Conservation (phyloP, 441 rosid species). For the Metrosideros polymorpha region DNA sequence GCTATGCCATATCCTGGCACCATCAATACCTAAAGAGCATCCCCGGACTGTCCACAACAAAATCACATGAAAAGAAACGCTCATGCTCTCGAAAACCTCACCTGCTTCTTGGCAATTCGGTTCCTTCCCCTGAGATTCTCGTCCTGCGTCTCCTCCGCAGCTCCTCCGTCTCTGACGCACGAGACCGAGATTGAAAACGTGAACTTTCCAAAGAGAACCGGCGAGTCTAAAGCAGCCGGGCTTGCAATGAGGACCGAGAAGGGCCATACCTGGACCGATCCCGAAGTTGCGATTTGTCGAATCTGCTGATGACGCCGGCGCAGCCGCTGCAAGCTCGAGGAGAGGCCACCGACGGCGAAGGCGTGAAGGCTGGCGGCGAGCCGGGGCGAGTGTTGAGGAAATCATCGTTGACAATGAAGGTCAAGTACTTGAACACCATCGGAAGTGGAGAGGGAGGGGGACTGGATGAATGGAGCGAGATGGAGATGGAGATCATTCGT, state of each 20-base stretch:
- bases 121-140: not conserved
- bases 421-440: not conserved
- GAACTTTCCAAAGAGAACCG: no score
- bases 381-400: not conserved
- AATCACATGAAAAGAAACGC: not conserved
- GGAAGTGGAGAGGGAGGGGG: not conserved
- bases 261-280: not conserved
- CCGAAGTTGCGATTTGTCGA: not conserved
- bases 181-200: not conserved
- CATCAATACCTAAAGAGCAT: not conserved
- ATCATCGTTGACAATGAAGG: not conserved
- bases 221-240: no score
- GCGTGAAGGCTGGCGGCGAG: not conserved
- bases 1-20: not conserved
- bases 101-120: not conserved
- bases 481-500: not conserved
- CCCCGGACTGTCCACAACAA: not conserved
- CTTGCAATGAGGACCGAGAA: not conserved
- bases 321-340: not conserved
- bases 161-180: not conserved
- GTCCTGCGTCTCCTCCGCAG: not conserved
- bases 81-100: accelerated
- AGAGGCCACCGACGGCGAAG: not conserved
- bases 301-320: not conserved
- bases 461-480: not conserved